A percentile compares a stretch with the other conserved stretches of the same genome.
These are phyloP conservation scores for Geranium rotundifolium DNA, from an alignment of 345 rosid species.

Conservation along the genomic window DNA sequence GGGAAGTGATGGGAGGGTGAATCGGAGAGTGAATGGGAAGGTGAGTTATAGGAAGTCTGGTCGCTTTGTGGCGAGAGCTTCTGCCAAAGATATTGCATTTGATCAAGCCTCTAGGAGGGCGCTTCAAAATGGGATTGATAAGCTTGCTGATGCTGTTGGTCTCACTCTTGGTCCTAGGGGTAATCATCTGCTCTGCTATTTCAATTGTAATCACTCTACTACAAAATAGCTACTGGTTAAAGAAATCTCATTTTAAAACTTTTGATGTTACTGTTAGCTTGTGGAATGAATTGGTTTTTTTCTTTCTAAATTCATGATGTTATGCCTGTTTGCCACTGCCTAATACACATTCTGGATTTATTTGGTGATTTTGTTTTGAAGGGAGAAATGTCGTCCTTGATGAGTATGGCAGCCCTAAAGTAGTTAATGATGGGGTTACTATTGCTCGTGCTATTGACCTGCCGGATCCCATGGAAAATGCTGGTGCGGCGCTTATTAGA, in stretches of 20 bases:
- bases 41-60: conserved; percentile 37
- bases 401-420: conserved; percentile 92
- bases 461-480: conserved; percentile 93
- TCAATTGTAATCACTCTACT: background rate
- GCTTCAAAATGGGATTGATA: conserved; percentile 85
- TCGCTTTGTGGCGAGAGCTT: conserved; percentile 58
- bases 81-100: conserved; percentile 81
- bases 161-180: conserved; percentile 99
- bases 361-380: conserved; percentile 9
- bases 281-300: too few relatives aligned
- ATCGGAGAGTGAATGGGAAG: conserved; percentile 36
- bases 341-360: background rate
- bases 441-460: conserved; percentile 93
- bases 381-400: conserved; percentile 96
- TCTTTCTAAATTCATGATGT: background rate
- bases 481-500: conserved; percentile 94
- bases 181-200: conserved; percentile 11
- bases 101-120: conserved; percentile 75
- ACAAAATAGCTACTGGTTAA: background rate
- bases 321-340: background rate
- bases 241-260: background rate
- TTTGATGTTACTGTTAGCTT: too few relatives aligned
- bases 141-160: conserved; percentile 86
- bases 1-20: conserved; percentile 46
- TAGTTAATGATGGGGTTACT: conserved; percentile 97